Conservation (phyloP, 140 eudicot species). For the Senecio squalidus region DNA sequence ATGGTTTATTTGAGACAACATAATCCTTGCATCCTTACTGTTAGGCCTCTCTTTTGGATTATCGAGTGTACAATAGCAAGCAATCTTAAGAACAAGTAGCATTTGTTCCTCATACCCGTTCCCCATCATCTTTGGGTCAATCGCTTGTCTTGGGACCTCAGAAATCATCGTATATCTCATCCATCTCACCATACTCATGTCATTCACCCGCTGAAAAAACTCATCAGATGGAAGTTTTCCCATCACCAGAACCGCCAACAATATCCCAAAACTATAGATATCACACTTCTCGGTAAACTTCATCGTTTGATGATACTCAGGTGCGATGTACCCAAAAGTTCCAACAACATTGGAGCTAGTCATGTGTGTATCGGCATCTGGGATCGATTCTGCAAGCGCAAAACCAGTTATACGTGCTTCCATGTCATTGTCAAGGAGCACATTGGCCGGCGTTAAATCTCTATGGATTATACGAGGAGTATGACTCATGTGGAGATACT, state of each 20-base stretch:
- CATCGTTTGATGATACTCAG: constrained; percentile 76
- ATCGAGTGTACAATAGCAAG: constrained; percentile 69
- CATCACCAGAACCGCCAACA: constrained; percentile 59
- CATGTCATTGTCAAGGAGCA: constrained; percentile 84
- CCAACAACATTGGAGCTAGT: constrained; percentile 70
- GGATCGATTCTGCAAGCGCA: constrained; percentile 78
- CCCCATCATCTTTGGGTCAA: constrained; percentile 56
- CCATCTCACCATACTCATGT: constrained; percentile 76
- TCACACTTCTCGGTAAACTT: constrained; percentile 80
- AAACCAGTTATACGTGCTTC: constrained; percentile 91
- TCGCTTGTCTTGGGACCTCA: constrained; percentile 65
- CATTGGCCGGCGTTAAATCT: constrained; percentile 80
- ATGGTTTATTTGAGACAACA: constrained; percentile 72
- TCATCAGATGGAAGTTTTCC: constrained; percentile 79
- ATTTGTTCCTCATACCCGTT: constrained; percentile 82
- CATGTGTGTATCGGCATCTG: constrained; percentile 62
- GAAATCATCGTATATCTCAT: constrained; percentile 68
- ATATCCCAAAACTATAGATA: constrained; percentile 74
- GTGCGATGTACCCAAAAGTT: constrained; percentile 87
- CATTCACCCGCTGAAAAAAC: constrained; percentile 52
- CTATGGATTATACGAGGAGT: constrained; percentile 68
- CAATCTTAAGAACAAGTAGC: constrained; percentile 82
- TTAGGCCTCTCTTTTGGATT: constrained; percentile 78
- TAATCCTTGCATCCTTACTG: constrained; percentile 60
- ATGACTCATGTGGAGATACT: constrained; percentile 67